Evolutionary conservation across 306 rosid species (phyloP).

Genomic region (Cucumis sativus): Cucumber_9930_V3 NC_026655.2:11020001-11020500

Average conservation of each 20-base stretch:
- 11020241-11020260: neutral
- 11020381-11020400: too few relatives aligned
- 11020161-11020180: slow-evolving; percentile 37
- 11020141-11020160: slow-evolving; percentile 77
- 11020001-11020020: slow-evolving; percentile 73
- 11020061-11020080: slow-evolving; percentile 55
- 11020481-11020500: too few relatives aligned
- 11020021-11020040: slow-evolving; percentile 91
- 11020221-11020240: slow-evolving; percentile 1
- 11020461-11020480: too few relatives aligned
- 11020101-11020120: slow-evolving; percentile 54
- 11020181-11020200: slow-evolving; percentile 8
- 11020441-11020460: too few relatives aligned
- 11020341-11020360: too few relatives aligned
- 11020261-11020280: neutral
- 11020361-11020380: too few relatives aligned
- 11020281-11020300: neutral
- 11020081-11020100: slow-evolving; percentile 71
- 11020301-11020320: too few relatives aligned
- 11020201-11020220: slow-evolving; percentile 5
- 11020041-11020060: slow-evolving; percentile 96
- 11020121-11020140: slow-evolving; percentile 69
- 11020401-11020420: too few relatives aligned
- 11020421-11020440: too few relatives aligned
- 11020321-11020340: too few relatives aligned